Evolutionary conservation across 495 filamentous ascomycete species (phyloP), one percentile per base, ranked within the genome.

Genomic region (Neurospora terricola): DNA sequence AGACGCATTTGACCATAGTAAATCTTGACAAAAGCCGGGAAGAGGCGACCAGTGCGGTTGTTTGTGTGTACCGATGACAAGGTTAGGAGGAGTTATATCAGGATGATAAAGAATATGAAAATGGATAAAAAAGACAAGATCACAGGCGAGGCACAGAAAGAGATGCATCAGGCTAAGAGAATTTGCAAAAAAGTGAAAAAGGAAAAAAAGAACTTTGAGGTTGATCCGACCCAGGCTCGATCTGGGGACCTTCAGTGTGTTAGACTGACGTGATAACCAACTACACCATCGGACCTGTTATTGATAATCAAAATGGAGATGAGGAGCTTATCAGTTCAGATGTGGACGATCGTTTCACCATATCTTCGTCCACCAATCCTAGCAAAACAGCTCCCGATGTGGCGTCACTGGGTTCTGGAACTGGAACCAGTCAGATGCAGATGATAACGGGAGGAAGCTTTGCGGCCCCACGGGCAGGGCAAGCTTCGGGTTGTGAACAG

Each of bases 211-310:
- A 68, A 69, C 59, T n/a, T 30, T 12, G 5, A 69, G 9, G 34
- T 38, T 78, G 77, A 78, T 78, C 48, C 76, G 72, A 77, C 72
- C 75, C 77, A 75, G 77, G 76, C 48, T 78, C 62, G 76, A 78
- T 75, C 77, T 75, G 77, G 73, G 71, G 75, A 77, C 75, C 73
- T 75, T 75, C 75, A 76, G 75, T 75, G 73, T 76, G 75, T 75
- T 75, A 76, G 75, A 76, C 75, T 76, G 75, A 76, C 75, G 75
- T 76, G 75, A 76, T 78, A 78, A 78, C 77, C 77, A 78, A 78
- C 77, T 78, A 78, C 77, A 78, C 77, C 77, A 78, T 77, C 75
- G 76, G 66, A 77, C 77, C 77, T 71, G 21, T 21, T 27, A 12
- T 68, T 72, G 3, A 72, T 38, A 14, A 0, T 0, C 5, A 2